Percentiles rank a stretch among this genome's conserved stretches.
phyloP scores from a whole-genome alignment of 306 rosid genomes.

The Trifolium repens region DNA sequence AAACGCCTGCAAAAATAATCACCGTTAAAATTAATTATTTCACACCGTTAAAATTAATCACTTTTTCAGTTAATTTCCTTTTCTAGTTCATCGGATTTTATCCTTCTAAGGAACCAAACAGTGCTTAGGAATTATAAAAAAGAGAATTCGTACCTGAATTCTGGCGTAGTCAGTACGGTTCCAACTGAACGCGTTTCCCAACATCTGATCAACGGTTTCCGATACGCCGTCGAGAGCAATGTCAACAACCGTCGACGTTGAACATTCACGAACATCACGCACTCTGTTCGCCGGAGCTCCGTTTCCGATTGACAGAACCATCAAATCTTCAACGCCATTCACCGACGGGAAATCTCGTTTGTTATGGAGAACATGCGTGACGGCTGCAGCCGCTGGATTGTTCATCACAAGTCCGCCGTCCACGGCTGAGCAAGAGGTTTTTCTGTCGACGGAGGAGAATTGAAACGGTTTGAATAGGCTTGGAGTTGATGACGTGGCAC shows the following conservation, averaged over 20 bases:
- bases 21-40: background rate
- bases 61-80: background rate
- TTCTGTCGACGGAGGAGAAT: slow-evolving; percentile 74
- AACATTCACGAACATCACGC: slow-evolving; percentile 52
- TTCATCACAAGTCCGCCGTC: slow-evolving; percentile 97
- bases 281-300: slow-evolving; percentile 52
- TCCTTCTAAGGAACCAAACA: slow-evolving; percentile 55
- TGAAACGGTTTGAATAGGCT: slow-evolving; percentile 66
- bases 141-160: slow-evolving; percentile 67
- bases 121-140: background rate
- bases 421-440: slow-evolving; percentile 76
- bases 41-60: background rate
- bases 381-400: slow-evolving; percentile 87
- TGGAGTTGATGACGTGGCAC: slow-evolving; percentile 89
- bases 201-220: slow-evolving; percentile 90
- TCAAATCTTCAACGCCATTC: slow-evolving; percentile 78
- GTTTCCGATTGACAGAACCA: slow-evolving; percentile 79
- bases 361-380: slow-evolving; percentile 91
- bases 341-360: slow-evolving; percentile 90
- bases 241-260: slow-evolving; percentile 71
- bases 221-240: slow-evolving; percentile 93
- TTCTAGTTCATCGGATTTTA: background rate
- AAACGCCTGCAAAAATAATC: slow-evolving; percentile 60
- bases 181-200: slow-evolving; percentile 97
- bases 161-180: slow-evolving; percentile 88